Base-by-base conservation (phyloP, 2,329 filamentous ascomycete genomes). In the Massarina eburnea region DNA sequence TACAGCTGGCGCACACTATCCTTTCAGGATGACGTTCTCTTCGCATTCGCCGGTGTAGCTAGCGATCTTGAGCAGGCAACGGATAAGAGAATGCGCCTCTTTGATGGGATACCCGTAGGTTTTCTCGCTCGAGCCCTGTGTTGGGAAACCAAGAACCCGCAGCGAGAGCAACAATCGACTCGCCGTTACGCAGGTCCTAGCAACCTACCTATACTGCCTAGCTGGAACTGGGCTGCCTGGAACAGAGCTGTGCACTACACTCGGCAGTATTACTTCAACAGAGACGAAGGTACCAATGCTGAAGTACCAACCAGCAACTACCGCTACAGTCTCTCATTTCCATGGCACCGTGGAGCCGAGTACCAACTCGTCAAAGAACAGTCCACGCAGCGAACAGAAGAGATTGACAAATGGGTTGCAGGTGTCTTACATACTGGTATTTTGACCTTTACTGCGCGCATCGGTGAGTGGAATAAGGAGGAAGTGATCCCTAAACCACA, bases 141-240 rank as follows among this genome's bases (percentile, higher is more conserved):
- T n/a, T 38, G 35, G 35, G 35, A 38, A 24, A 24, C 22, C 9
- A 38, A 38, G 35, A 38, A 38, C n/a, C 35, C 35, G 12, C 35
- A 38, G 18, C 35, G 6, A 15, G 26, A 4, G 5, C 20, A 24
- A 24, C 3, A 21, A 10, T 38, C 35, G n/a, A 17, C 35, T 14
- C 35, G 35, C 9, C 35, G 35, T 2, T 22, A n/a, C 18, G 22
- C 20, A 20, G 22, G 35, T n/a, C 22, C 20, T 7, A 20, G 26
- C 22, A 38, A 30, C n/a, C 35, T 10, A n/a, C 35, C 35, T 2
- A 8, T 38, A 3, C 22, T 38, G 5, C 35, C 35, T 24, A 38
- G 20, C 12, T 38, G 35, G 35, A 38, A 19, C 5, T 38, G 35
- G 35, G 35, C 35, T 24, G 35, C 35, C 12, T 38, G 35, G 35